Evolutionary conservation across 78 protist species (phyloP), one percentile per base, ranked within the genome.

Genomic region (Tieghemostelium lacteum): DNA sequence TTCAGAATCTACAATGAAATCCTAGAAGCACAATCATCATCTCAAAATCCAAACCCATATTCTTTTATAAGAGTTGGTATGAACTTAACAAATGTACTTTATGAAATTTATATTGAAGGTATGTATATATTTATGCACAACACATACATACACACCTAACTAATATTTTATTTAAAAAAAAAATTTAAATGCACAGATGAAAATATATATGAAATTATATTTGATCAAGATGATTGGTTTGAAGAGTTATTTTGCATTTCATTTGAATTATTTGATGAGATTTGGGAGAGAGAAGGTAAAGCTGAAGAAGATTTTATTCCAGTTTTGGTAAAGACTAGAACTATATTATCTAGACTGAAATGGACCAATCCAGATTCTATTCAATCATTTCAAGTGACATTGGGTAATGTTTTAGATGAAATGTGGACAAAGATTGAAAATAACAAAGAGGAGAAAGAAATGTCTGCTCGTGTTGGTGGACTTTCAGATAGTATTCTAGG

Each of bases 171-270:
- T 8, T 64, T 64, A 64, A 19, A n/a, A n/a, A 31, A 31, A 2
- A 36, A n/a, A 49, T 70, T 19, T 28, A 14, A 24, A 26, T 29
- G 19, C n/a, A 19, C 34, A 72, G 91, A 83, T 60, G 91, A 83
- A 42, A 83, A 83, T 69, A 12, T 83, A 6, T 83, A 83, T 70
- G 91, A 83, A 60, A 57, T 83, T 60, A 83, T 83, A 19, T 83
- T 83, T 40, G 91, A 83, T 33, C 91, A 83, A 69, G 91, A 83
- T 60, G 91, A 83, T 45, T 83, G 91, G 91, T 83, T 69, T 58
- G 91, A 83, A 83, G 91, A 83, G 22, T 55, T 83, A 57, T 83
- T 83, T 69, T 83, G 77, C 17, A 83, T 83, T 58, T 66, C 91
- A 24, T 83, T 83, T 40, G 91, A 83, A 58, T 60, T 83, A 2